Percentiles rank a stretch among this genome's conserved stretches.
These are phyloP conservation scores for Fusarium sp. DNA, from an alignment of 2,329 filamentous ascomycete genomes.

Conservation along the genomic window DNA sequence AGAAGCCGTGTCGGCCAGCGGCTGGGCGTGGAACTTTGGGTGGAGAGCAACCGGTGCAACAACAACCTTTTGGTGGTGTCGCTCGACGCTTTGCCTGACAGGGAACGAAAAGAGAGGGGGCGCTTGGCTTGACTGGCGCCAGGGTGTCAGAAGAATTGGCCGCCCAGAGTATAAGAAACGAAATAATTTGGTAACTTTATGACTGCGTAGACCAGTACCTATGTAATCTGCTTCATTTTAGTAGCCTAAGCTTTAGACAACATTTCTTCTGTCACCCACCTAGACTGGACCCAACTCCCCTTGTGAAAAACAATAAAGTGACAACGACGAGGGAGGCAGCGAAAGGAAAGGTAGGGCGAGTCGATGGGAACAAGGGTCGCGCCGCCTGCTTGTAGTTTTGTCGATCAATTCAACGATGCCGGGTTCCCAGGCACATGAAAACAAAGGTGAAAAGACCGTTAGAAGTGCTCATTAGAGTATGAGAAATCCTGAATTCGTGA, in stretches of 20 bases:
- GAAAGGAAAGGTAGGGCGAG: slow-evolving; percentile 21
- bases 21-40: not conserved
- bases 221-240: no score
- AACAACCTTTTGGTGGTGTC: slow-evolving; percentile 32
- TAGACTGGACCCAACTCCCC: not conserved
- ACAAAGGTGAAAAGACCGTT: slow-evolving; percentile 25
- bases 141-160: no score
- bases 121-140: slow-evolving; percentile 24
- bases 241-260: no score
- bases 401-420: slow-evolving; percentile 17
- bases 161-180: no score
- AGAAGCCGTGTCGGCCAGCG: slow-evolving; percentile 32
- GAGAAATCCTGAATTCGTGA: slow-evolving; percentile 16
- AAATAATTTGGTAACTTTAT: no score
- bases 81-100: slow-evolving; percentile 42
- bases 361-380: slow-evolving; percentile 16
- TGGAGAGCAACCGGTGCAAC: not conserved
- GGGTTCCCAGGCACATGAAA: slow-evolving; percentile 1
- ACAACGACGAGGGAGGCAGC: slow-evolving; percentile 27
- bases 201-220: no score
- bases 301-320: slow-evolving; percentile 20
- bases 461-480: not conserved
- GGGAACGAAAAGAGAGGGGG: slow-evolving; percentile 33
- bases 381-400: slow-evolving; percentile 15
- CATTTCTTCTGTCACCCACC: no score